Conservation (phyloP, 2,329 filamentous ascomycete genomes). For the Aspergillus floridensis region DNA sequence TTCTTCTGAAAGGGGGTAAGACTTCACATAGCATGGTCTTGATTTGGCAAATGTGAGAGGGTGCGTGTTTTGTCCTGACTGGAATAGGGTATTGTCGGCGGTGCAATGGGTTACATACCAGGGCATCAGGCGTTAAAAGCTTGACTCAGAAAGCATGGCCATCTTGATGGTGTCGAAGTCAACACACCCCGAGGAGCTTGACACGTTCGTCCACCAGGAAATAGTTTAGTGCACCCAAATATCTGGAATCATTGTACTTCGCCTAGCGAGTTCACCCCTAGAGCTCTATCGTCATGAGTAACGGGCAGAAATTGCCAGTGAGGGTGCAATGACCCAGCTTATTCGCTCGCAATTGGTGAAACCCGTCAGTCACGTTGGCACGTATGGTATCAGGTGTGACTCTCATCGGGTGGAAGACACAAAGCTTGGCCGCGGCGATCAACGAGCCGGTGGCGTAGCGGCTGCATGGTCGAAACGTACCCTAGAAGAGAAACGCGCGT, state of each 20-base stretch:
- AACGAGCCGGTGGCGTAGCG: too few species aligned
- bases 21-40: neutral
- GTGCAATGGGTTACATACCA: too few species aligned
- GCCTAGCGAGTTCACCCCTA: too few species aligned
- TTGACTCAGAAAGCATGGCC: neutral
- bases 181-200: neutral
- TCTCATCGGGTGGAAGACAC: neutral
- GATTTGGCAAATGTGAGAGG: too few species aligned
- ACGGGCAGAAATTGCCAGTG: neutral
- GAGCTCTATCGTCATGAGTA: neutral
- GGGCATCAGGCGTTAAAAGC: neutral
- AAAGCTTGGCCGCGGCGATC: neutral
- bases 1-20: neutral
- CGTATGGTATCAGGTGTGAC: neutral
- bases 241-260: neutral
- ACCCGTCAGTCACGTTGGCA: neutral
- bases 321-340: conserved; percentile 1
- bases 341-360: neutral
- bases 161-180: conserved; percentile 1
- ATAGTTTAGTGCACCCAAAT: neutral
- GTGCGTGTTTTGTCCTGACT: too few species aligned
- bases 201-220: neutral
- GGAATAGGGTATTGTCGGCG: too few species aligned
- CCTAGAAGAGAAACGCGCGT: too few species aligned
- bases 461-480: too few species aligned